A percentile compares a stretch with the other conserved stretches of the same genome.
Evolutionary conservation across 345 rosid genomes (phyloP).

Genomic region (Mallotus nudiflorus): DNA sequence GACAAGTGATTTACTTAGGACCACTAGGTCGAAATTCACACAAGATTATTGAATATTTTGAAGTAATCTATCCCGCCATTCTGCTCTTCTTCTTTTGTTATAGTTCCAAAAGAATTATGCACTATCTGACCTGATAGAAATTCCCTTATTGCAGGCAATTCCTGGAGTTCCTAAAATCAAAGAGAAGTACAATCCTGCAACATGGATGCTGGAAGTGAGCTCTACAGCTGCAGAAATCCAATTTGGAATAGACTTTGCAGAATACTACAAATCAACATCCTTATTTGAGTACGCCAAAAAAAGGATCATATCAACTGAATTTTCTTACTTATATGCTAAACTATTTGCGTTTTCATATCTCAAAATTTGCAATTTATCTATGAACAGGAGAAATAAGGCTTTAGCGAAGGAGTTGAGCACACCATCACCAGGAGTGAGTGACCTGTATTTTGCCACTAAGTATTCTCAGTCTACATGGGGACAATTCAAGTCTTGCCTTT

Average conservation of each 20-base stretch:
- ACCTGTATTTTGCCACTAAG: too few species aligned
- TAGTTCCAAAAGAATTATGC: neutral
- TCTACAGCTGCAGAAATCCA: slow-evolving; percentile 39
- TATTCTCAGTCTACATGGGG: too few species aligned
- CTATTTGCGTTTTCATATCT: neutral
- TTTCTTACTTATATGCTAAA: neutral
- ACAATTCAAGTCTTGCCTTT: too few species aligned
- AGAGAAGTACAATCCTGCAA: too few species aligned
- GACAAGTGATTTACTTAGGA: slow-evolving; percentile 47
- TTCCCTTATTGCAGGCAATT: slow-evolving; percentile 29
- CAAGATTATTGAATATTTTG: slow-evolving; percentile 54
- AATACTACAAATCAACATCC: slow-evolving; percentile 36
- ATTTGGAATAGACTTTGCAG: slow-evolving; percentile 48
- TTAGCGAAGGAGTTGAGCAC: slow-evolving; percentile 43
- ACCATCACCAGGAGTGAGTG: slow-evolving; percentile 39
- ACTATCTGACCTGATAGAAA: neutral
- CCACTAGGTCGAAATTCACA: too few species aligned
- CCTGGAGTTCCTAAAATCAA: too few species aligned
- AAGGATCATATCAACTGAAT: too few species aligned
- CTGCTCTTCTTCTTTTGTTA: neutral
- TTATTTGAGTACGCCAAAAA: too few species aligned
- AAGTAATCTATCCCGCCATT: slow-evolving; percentile 23
- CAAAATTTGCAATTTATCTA: neutral
- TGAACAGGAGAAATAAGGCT: slow-evolving; percentile 41
- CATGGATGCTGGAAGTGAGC: slow-evolving; percentile 63